These are phyloP conservation scores for Kuraishia borneana DNA, from an alignment of 805 yeast species.

Conservation along the genomic window DNA sequence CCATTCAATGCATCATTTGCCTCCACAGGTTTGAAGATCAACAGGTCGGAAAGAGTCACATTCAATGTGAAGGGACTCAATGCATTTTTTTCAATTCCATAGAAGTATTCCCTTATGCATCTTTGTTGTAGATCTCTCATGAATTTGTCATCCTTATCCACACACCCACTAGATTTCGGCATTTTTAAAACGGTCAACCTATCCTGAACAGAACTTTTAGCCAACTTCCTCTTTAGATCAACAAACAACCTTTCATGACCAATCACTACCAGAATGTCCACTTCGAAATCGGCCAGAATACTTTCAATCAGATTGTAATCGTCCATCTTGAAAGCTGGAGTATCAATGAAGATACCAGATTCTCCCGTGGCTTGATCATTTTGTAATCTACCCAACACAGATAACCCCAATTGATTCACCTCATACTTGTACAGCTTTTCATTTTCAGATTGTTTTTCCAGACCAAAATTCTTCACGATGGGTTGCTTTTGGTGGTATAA, in stretches of 20 bases:
- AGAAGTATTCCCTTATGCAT: constrained; percentile 78
- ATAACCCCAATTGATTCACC: constrained; percentile 26
- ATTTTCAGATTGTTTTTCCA: constrained; percentile 48
- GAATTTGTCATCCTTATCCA: constrained; percentile 60
- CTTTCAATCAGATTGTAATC: constrained; percentile 41
- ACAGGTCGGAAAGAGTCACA: constrained; percentile 48
- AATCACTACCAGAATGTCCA: constrained; percentile 54
- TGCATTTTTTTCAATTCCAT: constrained; percentile 57
- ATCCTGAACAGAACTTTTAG: constrained; percentile 16
- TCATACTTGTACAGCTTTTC: constrained; percentile 39
- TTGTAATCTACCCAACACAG: constrained; percentile 30
- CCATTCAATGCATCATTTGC: constrained; percentile 2
- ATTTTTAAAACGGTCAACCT: constrained; percentile 43
- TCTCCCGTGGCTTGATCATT: constrained; percentile 32
- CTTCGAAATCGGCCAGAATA: constrained; percentile 45
- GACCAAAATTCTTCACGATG: constrained; percentile 70
- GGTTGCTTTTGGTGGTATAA: constrained; percentile 83
- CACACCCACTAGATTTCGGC: constrained; percentile 66
- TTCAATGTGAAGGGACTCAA: constrained; percentile 83
- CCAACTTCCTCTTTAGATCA: constrained; percentile 45
- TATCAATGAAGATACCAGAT: constrained; percentile 62
- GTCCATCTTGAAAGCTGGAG: constrained; percentile 50
- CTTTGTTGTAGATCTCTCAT: constrained; percentile 64
- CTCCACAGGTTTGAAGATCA: constrained; percentile 49
- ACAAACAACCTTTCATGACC: constrained; percentile 64